phyloP scores from a whole-genome alignment of 2,329 filamentous ascomycete species.

The Phyllosticta paracitricarpa region DNA sequence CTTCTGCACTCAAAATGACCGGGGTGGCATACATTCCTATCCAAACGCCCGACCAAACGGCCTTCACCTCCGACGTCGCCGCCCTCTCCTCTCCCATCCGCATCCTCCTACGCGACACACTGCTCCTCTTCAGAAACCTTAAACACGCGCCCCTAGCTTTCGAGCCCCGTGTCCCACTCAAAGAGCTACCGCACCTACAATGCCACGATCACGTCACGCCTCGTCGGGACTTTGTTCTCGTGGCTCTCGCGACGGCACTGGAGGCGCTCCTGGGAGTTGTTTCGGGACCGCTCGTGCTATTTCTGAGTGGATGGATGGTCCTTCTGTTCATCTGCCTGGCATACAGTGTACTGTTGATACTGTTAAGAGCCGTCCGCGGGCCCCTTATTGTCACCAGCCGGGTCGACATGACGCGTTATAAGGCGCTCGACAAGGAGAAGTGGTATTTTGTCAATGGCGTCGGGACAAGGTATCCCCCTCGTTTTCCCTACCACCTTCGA shows the following conservation, averaged over 20 bases:
- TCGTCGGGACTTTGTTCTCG: background rate
- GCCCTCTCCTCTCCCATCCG: background rate
- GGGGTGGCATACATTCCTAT: background rate
- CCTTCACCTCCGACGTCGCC: background rate
- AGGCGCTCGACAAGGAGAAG: background rate
- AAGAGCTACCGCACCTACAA: background rate
- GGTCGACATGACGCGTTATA: background rate
- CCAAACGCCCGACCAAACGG: background rate
- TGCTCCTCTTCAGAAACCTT: background rate
- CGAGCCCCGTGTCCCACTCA: background rate
- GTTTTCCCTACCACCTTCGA: background rate
- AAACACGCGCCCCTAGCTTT: background rate
- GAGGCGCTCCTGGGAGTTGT: background rate
- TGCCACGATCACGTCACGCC: background rate
- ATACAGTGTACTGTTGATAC: background rate
- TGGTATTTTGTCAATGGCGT: conserved; percentile 17
- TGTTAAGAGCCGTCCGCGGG: background rate
- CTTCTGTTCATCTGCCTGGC: background rate
- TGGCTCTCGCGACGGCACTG: background rate
- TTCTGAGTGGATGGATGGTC: background rate
- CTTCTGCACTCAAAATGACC: background rate
- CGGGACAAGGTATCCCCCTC: conserved; percentile 33
- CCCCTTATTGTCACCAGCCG: background rate
- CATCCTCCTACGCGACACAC: background rate
- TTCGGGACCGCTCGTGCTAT: background rate